Base-by-base conservation (phyloP, 495 filamentous ascomycete species). In the Evernia prunastri region DNA sequence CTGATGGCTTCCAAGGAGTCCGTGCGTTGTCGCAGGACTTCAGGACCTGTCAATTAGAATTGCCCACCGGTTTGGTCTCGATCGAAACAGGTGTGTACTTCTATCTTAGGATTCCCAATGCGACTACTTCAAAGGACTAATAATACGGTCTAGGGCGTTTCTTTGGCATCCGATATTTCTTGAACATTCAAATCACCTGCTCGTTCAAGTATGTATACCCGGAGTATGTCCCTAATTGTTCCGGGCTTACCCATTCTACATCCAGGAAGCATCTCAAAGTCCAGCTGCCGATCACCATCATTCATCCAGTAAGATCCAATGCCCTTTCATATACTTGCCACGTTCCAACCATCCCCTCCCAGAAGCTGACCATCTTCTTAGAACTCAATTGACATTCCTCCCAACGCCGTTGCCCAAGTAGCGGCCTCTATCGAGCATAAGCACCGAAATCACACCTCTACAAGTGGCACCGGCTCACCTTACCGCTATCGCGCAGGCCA, bases 321-420 rank as follows among this genome's bases (percentile, higher is more conserved):
- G 12, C 51, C 57, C 58, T 58, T 49, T 51, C 25, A 33, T 11
- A 54, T 4, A 12, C 15, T 25, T 9, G 9, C 35, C 42, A 36
- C 45, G 45, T 58, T 59, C 29, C 31, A 42, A 54, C 27, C 15
- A 33, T 33, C 6, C 27, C 29, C 65, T 42, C 57, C n/a, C 25
- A 11, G 35, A 20, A 40, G 63, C 70, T 72, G 31, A 69, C 64
- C 64, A 12, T n/a, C 29, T 17, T 23, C 54, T 15, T 43, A 80
- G 77, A 84, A 84, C 69, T 82, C 83, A 33, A 78, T 84, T 59
- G 83, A 85, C 57, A 81, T 85, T n/a, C 77, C 82, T 33, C 81
- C 83, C 7, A 85, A 85, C 62, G 78, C 80, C n/a, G 73, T 85
- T 12, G 73, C 77, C 6, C 81, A 83, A 72, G 82, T 85, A 12